Evolutionary conservation across 2,329 filamentous ascomycete species (phyloP).

Genomic region (Beauveria medogensis): DNA sequence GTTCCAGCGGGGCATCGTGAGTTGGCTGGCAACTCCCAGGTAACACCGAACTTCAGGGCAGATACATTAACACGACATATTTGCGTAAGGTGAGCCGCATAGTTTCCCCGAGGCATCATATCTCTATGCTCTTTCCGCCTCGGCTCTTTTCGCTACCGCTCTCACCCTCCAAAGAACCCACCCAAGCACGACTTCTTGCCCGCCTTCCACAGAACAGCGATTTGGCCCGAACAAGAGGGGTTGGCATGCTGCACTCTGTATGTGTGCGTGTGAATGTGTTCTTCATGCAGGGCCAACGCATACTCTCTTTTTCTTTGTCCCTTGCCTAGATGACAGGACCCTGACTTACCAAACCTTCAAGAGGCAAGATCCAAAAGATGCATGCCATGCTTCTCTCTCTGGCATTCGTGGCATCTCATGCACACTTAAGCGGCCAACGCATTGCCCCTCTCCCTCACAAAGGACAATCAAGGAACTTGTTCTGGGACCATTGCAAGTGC

Average conservation of each 20-base stretch:
- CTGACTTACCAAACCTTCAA: background rate
- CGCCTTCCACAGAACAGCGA: background rate
- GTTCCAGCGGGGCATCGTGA: background rate
- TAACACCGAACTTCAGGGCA: background rate
- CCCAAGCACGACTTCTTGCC: background rate
- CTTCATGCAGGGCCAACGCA: background rate
- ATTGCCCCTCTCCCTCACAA: background rate
- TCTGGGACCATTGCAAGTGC: background rate
- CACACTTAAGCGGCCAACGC: background rate
- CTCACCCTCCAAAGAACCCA: background rate
- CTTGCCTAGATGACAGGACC: background rate
- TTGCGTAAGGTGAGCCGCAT: background rate
- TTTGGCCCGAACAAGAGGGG: background rate
- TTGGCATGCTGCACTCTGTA: background rate
- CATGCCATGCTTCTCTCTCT: background rate
- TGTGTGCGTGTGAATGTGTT: background rate
- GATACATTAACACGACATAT: background rate
- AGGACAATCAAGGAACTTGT: background rate
- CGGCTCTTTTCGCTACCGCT: background rate
- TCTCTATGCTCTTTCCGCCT: slow-evolving; percentile 1
- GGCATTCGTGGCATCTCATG: background rate
- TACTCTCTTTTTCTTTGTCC: background rate
- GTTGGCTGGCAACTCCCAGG: background rate
- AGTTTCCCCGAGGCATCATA: background rate
- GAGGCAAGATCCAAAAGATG: background rate